These are phyloP conservation scores for Trichophyton rubrum DNA, from an alignment of 2,329 filamentous ascomycete species.

Conservation along the genomic window DNA sequence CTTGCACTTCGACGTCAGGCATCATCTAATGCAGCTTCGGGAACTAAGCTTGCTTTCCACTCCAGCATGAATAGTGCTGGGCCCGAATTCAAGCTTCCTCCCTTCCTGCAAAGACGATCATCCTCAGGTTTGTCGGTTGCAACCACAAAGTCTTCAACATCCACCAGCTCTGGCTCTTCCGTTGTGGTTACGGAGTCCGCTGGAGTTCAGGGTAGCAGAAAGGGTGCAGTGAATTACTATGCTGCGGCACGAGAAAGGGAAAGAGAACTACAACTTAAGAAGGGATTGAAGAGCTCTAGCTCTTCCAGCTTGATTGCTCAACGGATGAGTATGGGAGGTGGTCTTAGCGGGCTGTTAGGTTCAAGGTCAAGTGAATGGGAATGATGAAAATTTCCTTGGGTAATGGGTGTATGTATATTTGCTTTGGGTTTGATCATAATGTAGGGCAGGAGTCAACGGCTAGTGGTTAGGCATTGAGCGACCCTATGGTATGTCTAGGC, in stretches of 20 bases:
- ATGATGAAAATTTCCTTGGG: background rate
- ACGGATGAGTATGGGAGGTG: constrained; percentile 24
- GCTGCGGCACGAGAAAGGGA: constrained; percentile 45
- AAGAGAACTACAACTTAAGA: constrained; percentile 42
- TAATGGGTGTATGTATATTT: background rate
- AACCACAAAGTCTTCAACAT: constrained; percentile 12
- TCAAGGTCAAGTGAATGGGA: background rate
- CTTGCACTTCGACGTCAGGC: constrained; percentile 34
- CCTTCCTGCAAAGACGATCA: constrained; percentile 16
- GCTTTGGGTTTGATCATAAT: background rate
- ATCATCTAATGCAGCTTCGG: constrained; percentile 31
- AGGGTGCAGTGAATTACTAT: constrained; percentile 47
- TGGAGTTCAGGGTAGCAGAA: constrained; percentile 30
- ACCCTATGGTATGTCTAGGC: background rate
- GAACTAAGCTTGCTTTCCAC: constrained; percentile 26
- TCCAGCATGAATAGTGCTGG: constrained; percentile 13
- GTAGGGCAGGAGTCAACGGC: background rate
- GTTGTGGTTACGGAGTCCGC: constrained; percentile 5
- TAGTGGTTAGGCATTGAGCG: background rate
- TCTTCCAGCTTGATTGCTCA: constrained; percentile 4
- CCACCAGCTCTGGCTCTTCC: constrained; percentile 17
- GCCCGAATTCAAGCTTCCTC: constrained; percentile 22
- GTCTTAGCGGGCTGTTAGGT: constrained; percentile 24
- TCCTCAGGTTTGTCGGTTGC: background rate
- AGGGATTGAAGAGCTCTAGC: constrained; percentile 31